Base-by-base conservation (phyloP, 2,329 filamentous ascomycete genomes). In the Colletotrichum lini region DNA sequence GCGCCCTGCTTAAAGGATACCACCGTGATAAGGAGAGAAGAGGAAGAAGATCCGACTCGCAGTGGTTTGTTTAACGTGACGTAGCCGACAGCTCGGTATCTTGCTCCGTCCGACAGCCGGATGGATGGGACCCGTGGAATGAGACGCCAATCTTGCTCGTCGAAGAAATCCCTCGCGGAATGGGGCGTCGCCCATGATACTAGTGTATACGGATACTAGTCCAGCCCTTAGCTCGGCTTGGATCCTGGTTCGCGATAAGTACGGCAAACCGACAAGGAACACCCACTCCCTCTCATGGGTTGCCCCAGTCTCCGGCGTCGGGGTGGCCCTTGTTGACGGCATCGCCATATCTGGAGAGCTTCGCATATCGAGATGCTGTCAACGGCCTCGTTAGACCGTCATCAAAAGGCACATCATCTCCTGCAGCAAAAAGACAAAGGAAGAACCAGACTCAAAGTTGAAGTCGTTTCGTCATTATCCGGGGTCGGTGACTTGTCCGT, bases 391-490 rank as follows among this genome's bases (percentile, higher is more conserved):
- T 47, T 18, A n/a, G 16, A n/a, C 9, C 30, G 26, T n/a, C 15
- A 4, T 35, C 16, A 40, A 44, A 26, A 53, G 26, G 10, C 26
- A 10, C 30, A n/a, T 54, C 8, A 10, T 9, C 9, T 23, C n/a
- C 47, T n/a, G 30, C 30, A 1, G 16, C 26, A 38, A 18, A 30
- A 12, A n/a, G 2, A 54, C 26, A n/a, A 12, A 4, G 16, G 4
- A 15, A 35, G 16, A 12, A 35, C 30, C 12, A 35, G 52, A n/a
- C 26, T 10, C 9, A 35, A 35, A 38, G 26, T 54, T 54, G 26
- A 38, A 49, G 30, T 50, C 65, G 54, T 70, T 23, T 60, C 40
- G 38, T 70, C 62, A 67, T 70, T 65, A 52, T 47, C 44, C 60
- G 16, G 52, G n/a, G 18, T 30, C 15, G 16, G 40, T 42, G 44